Evolutionary conservation across 345 rosid species (phyloP).

Genomic region (Citrus hindsii): DNA sequence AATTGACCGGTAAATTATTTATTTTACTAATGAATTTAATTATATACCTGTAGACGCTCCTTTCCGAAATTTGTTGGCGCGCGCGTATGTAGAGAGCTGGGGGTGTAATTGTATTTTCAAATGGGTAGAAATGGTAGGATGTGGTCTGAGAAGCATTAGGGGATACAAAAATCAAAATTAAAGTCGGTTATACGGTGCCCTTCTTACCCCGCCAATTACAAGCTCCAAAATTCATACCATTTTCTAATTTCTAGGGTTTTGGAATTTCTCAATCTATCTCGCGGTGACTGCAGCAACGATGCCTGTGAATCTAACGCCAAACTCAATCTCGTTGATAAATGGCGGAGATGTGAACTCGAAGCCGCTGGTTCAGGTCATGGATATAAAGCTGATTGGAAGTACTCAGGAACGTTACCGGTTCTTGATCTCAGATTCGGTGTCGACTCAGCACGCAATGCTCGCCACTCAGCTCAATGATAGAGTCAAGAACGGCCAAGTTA

Average conservation of each 20-base stretch:
- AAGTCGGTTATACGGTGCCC: background rate
- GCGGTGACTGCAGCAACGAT: conserved; percentile 23
- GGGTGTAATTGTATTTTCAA: background rate
- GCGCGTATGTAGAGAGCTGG: no score
- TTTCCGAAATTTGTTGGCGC: no score
- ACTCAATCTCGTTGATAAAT: conserved; percentile 60
- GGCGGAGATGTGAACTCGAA: conserved; percentile 73
- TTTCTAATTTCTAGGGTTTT: conserved; percentile 3
- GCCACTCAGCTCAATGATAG: conserved; percentile 79
- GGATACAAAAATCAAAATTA: background rate
- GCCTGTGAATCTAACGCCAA: conserved; percentile 72
- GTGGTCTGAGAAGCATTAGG: background rate
- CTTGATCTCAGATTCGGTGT: conserved; percentile 59
- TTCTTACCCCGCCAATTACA: background rate
- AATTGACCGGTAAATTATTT: no score
- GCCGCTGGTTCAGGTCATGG: conserved; percentile 79
- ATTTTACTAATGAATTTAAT: no score
- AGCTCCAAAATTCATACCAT: background rate
- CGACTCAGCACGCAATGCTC: conserved; percentile 75
- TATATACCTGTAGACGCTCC: no score
- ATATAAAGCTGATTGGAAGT: conserved; percentile 55
- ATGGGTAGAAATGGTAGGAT: background rate
- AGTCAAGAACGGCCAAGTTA: conserved; percentile 52
- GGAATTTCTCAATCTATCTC: background rate
- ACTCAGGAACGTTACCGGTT: conserved; percentile 74